Percentiles rank a stretch among this genome's conserved stretches.
phyloP scores from a whole-genome alignment of 2,329 filamentous ascomycete genomes.

The Polychaeton citri region DNA sequence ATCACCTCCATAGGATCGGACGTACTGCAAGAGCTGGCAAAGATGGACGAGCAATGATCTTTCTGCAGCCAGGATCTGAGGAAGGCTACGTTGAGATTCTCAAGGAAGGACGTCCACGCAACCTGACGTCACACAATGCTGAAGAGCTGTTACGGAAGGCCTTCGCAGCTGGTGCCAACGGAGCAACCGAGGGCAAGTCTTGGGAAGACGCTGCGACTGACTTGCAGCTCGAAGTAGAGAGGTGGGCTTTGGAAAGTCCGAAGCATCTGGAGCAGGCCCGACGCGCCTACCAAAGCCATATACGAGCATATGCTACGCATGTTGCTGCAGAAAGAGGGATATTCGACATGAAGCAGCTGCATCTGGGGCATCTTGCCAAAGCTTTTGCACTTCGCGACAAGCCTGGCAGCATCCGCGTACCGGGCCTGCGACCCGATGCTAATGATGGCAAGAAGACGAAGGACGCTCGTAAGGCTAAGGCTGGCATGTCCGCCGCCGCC shows the following conservation, averaged over 20 bases:
- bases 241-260: constrained; percentile 50
- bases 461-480: constrained; percentile 24
- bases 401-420: constrained; percentile 60
- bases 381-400: constrained; percentile 82
- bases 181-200: constrained; percentile 28
- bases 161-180: constrained; percentile 30
- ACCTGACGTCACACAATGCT: constrained; percentile 42
- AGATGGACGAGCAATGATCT: constrained; percentile 73
- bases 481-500: constrained; percentile 14
- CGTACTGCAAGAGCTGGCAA: constrained; percentile 88
- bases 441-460: constrained; percentile 34
- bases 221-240: constrained; percentile 52
- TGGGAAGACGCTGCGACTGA: constrained; percentile 57
- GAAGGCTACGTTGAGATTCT: constrained; percentile 78
- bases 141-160: constrained; percentile 57
- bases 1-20: constrained; percentile 89
- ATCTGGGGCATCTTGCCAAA: constrained; percentile 88
- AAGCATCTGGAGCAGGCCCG: constrained; percentile 68
- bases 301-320: constrained; percentile 91
- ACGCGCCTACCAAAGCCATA: constrained; percentile 79
- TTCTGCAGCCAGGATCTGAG: constrained; percentile 80
- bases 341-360: constrained; percentile 84
- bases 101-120: constrained; percentile 51
- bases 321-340: constrained; percentile 68
- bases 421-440: constrained; percentile 36